phyloP scores from a whole-genome alignment of 2,329 filamentous ascomycete species.

The Metarhizium sp. region DNA sequence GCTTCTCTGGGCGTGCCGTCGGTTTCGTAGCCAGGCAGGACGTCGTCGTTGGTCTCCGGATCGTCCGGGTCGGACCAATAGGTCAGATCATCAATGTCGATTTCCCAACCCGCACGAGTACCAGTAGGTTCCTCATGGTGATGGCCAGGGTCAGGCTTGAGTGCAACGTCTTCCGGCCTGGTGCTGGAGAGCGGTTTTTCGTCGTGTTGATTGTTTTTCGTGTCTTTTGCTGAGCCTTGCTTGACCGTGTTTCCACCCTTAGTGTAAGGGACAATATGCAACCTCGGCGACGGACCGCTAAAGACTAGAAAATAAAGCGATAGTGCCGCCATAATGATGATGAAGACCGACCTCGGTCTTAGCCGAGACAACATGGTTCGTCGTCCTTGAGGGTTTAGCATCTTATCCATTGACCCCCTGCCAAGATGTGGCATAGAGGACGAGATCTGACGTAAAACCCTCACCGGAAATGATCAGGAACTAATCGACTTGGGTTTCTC shows the following conservation, averaged over 20 bases:
- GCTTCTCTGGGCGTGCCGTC: slow-evolving; percentile 24
- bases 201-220: neutral
- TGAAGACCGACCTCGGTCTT: slow-evolving; percentile 31
- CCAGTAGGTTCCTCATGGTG: slow-evolving; percentile 10
- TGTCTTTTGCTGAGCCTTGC: neutral
- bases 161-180: neutral
- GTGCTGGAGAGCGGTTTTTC: neutral
- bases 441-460: neutral
- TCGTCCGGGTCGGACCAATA: slow-evolving; percentile 27
- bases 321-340: slow-evolving; percentile 28
- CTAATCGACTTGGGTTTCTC: neutral
- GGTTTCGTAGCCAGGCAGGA: slow-evolving; percentile 26
- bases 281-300: slow-evolving; percentile 21
- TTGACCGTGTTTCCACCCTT: slow-evolving; percentile 3
- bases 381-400: slow-evolving; percentile 20
- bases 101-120: slow-evolving; percentile 20
- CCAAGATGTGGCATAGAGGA: neutral
- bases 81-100: slow-evolving; percentile 24
- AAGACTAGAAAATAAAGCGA: slow-evolving; percentile 36
- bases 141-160: slow-evolving; percentile 3
- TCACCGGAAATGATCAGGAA: neutral
- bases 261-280: slow-evolving; percentile 25
- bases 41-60: slow-evolving; percentile 23
- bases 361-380: slow-evolving; percentile 24
- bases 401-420: slow-evolving; percentile 17